Evolutionary conservation across 1,284 basidiomycete genomes (phyloP), one percentile per base, ranked within the genome.

Genomic region (Cutaneotrichosporon cavernicola): DNA sequence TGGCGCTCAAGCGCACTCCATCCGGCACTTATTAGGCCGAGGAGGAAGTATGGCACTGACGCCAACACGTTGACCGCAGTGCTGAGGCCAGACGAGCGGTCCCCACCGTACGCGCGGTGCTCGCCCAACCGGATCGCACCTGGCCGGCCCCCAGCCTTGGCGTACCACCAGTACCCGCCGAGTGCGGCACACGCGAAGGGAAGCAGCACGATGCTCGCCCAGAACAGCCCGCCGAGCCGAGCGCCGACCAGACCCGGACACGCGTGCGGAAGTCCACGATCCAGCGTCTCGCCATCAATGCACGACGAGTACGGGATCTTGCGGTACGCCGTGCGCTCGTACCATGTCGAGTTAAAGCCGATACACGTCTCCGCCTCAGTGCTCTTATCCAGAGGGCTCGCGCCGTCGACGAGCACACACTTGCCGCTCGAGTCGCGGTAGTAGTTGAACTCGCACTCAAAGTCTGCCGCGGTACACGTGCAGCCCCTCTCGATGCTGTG

Each of bases 381-480:
- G 85, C 64, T 84, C 32, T 26, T 14, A 69, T 5, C 70, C 26
- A 71, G 38, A 0, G 91, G 83, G 8, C 80, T 78, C 0, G 87
- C 89, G 16, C 90, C 91, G 3, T 85, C 79, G 1, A 87, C 86
- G 18, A 92, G 85, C 0, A 90, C 89, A 73, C 94, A 97, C 51
- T 89, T 81, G 61, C 87, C 90, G 5, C 83, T 81, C 0, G 76
- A 78, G 69, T 93, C 85, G 67, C 88, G 88, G 64, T 86, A 83
- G 74, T 93, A 83, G 78, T 97, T 97, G 84, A 93, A 97, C 82
- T 97, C 94, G 73, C 94, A 97, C 82, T 97, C 94, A 78, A 97
- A 97, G 81, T 97, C 94, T 0, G 84, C 82, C 11, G 79, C 72
- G 0, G 82, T 81, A 72, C 94, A 97, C 2, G 85, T 80, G 75